Percentiles rank a stretch among this genome's conserved stretches.
phyloP scores from a whole-genome alignment of 495 filamentous ascomycete species.

The Neurospora sp. region DNA sequence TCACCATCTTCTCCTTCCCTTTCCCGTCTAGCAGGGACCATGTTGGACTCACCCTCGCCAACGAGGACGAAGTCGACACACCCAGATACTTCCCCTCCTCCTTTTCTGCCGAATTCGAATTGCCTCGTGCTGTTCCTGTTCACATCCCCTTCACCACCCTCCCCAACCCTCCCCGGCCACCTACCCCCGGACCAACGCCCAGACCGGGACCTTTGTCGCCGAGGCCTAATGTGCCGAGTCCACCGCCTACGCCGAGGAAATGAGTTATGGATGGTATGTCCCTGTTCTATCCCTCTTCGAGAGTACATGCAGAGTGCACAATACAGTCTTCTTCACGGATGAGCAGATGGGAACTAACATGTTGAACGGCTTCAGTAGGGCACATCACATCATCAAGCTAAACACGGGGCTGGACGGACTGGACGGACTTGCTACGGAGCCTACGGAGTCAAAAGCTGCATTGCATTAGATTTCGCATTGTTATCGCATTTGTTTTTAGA shows the following conservation, averaged over 20 bases:
- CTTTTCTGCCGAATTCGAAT: too few species aligned
- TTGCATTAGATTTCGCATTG: too few species aligned
- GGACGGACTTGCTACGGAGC: too few species aligned
- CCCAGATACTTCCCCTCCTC: too few species aligned
- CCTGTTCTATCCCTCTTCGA: neutral
- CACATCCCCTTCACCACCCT: neutral
- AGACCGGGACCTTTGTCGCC: constrained; percentile 4
- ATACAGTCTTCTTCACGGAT: too few species aligned
- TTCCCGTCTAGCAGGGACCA: neutral
- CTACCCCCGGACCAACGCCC: constrained; percentile 1
- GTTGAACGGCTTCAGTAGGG: too few species aligned
- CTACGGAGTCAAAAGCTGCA: too few species aligned
- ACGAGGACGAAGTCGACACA: neutral
- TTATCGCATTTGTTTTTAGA: too few species aligned
- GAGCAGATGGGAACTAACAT: too few species aligned
- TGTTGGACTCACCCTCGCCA: neutral
- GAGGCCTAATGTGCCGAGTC: constrained; percentile 5
- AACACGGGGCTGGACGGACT: too few species aligned
- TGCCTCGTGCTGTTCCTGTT: neutral
- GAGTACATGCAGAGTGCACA: too few species aligned
- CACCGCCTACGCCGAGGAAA: constrained; percentile 4
- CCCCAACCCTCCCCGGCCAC: constrained; percentile 4
- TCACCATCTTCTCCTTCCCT: neutral
- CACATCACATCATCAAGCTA: too few species aligned
- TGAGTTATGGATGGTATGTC: neutral